A percentile compares a stretch with the other conserved stretches of the same genome.
phyloP scores from a whole-genome alignment of 169 alveolate species.

The Theileria equi region DNA sequence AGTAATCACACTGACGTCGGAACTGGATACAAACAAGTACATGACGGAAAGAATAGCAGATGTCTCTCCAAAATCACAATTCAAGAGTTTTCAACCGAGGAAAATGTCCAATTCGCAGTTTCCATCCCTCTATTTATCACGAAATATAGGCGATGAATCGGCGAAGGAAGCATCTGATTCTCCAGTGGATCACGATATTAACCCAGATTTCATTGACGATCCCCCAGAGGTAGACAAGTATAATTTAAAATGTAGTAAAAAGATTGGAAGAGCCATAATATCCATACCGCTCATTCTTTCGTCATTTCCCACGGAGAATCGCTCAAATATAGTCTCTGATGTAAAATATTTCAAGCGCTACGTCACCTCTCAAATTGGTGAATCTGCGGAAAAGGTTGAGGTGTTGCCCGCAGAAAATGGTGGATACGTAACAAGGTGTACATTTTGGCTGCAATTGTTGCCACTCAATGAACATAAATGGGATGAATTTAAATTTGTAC shows the following conservation, averaged over 20 bases:
- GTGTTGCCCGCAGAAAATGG: not conserved
- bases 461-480: conserved; percentile 65
- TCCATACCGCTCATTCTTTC: conserved; percentile 52
- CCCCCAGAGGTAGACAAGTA: conserved; percentile 21
- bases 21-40: conserved; percentile 14
- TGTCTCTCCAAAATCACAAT: not conserved
- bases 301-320: conserved; percentile 19
- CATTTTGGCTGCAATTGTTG: conserved; percentile 43
- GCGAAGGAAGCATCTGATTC: not conserved
- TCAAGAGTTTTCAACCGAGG: conserved; percentile 10
- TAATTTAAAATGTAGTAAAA: conserved; percentile 27
- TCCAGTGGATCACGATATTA: not conserved
- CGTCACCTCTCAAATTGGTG: not conserved
- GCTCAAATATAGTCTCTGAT: conserved; percentile 11
- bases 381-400: not conserved
- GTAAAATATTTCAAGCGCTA: not conserved
- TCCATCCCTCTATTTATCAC: conserved; percentile 7
- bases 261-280: conserved; percentile 53
- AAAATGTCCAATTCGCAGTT: conserved; percentile 14
- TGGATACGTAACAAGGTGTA: conserved; percentile 1
- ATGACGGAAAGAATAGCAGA: not conserved
- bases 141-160: not conserved
- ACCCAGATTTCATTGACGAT: conserved; percentile 7
- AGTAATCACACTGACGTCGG: conserved; percentile 12
- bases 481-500: conserved; percentile 64